These are phyloP conservation scores for Luzula sylvatica DNA, from an alignment of 176 grass and related monocot genomes.

Conservation along the genomic window DNA sequence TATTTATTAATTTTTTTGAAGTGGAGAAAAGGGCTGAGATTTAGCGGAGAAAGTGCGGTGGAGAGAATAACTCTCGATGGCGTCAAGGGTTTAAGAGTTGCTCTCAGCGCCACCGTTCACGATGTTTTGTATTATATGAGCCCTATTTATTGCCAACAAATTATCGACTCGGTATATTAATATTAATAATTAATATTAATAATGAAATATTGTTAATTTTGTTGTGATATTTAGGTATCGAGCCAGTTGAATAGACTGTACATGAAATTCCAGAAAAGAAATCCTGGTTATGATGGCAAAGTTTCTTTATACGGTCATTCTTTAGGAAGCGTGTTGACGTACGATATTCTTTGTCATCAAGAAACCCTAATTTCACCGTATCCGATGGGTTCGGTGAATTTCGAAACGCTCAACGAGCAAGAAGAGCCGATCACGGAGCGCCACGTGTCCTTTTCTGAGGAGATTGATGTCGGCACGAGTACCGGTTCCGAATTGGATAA, in stretches of 20 bases:
- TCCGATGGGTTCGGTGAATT: conserved; percentile 41
- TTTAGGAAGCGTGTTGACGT: conserved; percentile 87
- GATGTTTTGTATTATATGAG: conserved; percentile 99
- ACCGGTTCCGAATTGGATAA: conserved; percentile 40
- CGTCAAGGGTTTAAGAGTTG: conserved; percentile 76
- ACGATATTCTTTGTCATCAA: conserved; percentile 99
- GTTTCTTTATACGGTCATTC: conserved; percentile 96
- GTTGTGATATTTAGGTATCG: conserved; percentile 46
- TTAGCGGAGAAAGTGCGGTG: conserved; percentile 77
- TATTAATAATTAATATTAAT: not conserved
- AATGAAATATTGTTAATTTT: not conserved
- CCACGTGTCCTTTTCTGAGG: not conserved
- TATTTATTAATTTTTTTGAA: conserved; percentile 13
- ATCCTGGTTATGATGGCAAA: conserved; percentile 92
- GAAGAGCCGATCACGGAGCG: conserved; percentile 7
- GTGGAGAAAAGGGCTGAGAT: conserved; percentile 89
- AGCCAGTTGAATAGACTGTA: conserved; percentile 81
- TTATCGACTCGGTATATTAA: conserved; percentile 87
- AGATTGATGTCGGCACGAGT: conserved; percentile 7
- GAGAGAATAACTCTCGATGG: conserved; percentile 94
- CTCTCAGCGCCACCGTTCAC: conserved; percentile 85
- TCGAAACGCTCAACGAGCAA: conserved; percentile 31
- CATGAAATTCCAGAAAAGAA: conserved; percentile 89
- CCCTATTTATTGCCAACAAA: conserved; percentile 94
- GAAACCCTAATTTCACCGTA: conserved; percentile 43